Evolutionary conservation across 148 eudicot genomes (phyloP).

Genomic region (Chenopodium formosanum): DNA sequence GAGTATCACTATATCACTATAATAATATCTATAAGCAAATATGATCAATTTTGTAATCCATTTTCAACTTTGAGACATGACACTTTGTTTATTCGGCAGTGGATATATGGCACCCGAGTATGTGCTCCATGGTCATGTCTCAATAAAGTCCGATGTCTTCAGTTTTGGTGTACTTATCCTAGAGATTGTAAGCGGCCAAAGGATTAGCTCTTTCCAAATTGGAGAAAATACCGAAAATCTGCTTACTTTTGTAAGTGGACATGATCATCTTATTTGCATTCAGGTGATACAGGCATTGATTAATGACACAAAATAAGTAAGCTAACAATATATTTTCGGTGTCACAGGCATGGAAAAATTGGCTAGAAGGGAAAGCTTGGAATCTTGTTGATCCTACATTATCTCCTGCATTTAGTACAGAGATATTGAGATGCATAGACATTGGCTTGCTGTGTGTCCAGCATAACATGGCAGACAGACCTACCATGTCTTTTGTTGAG

Average conservation of each 20-base stretch:
- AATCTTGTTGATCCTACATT: slow-evolving; percentile 29
- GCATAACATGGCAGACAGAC: slow-evolving; percentile 35
- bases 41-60: not conserved
- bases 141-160: too few relatives aligned
- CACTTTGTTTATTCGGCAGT: not conserved
- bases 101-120: too few relatives aligned
- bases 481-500: slow-evolving; percentile 38
- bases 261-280: too few relatives aligned
- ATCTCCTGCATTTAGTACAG: slow-evolving; percentile 18
- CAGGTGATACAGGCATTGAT: too few relatives aligned
- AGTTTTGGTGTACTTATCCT: too few relatives aligned
- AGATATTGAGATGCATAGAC: slow-evolving; percentile 45
- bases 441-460: slow-evolving; percentile 48
- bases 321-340: not conserved
- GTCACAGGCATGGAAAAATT: slow-evolving; percentile 30
- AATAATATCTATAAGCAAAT: not conserved
- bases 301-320: too few relatives aligned
- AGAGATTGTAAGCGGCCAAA: slow-evolving; percentile 20
- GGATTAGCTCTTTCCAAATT: slow-evolving; percentile 10
- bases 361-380: slow-evolving; percentile 27
- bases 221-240: slow-evolving; percentile 22
- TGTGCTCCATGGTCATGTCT: too few relatives aligned
- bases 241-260: slow-evolving; percentile 27
- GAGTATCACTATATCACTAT: not conserved
- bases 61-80: slow-evolving; percentile 13